Base-by-base conservation (phyloP, 2,329 filamentous ascomycete species). In the Microdochium nivale region DNA sequence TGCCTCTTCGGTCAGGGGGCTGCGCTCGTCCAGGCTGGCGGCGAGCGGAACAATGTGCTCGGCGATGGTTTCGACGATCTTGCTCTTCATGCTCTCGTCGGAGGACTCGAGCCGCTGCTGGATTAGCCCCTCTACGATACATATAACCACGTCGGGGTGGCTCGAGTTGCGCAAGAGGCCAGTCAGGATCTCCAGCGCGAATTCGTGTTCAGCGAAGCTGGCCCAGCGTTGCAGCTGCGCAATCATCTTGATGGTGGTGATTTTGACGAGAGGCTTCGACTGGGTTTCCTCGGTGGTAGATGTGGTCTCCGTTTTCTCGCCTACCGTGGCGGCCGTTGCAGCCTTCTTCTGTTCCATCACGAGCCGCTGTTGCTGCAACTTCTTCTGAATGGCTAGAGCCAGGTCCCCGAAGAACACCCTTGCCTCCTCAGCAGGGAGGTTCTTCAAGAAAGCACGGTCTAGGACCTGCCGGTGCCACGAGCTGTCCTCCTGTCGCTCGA, bases 201-300 rank as follows among this genome's bases (percentile, higher is more conserved):
- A 58, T 11, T 48, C 32, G 9, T 58, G 50, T 25, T 60, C 56
- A 7, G 69, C 52, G 16, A 65, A 65, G 1, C 57, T 52, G 3
- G 58, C 64, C 2, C 59, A 56, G 11, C 64, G 56, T 2, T 70
- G 55, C 1, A 69, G 49, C 37, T 67, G 63, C 0, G 64, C 63
- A n/a, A 70, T 57, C 62, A 70, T 67, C 49, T 70, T 69, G 49
- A 70, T 58, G 0, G 67, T 70, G 1, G 62, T 66, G 4, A 70
- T 58, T 51, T 68, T 70, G 49, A 70, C 57, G 3, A 56, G 50
- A 2, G 63, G 58, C 2, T 43, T 35, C 24, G 55, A 21, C 3
- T 10, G 9, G 9, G 21, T 5, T 7, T 21, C 19, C 11, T 30
- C 27, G 5, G 27, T 30, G 27, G 5, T 30, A 5, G 27, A 11